phyloP scores from a whole-genome alignment of 805 yeast genomes.

The Debaryomyces hansenii region DNA sequence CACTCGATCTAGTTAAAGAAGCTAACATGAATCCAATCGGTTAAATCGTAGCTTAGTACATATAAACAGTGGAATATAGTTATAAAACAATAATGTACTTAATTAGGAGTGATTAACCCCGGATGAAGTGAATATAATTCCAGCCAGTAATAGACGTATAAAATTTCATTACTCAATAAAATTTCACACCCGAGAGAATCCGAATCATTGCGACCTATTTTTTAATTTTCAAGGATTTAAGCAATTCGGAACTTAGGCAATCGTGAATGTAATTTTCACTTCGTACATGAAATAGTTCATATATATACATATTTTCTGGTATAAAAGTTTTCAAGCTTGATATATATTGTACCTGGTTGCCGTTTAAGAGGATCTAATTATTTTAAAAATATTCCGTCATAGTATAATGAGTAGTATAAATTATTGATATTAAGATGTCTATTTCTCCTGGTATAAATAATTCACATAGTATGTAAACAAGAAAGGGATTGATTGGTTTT shows the following conservation, averaged over 20 bases:
- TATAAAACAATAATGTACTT: no score
- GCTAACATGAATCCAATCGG: neutral
- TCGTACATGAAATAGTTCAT: neutral
- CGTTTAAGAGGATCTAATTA: neutral
- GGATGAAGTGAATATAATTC: neutral
- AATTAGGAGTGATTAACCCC: no score
- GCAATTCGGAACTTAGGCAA: neutral
- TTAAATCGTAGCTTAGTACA: neutral
- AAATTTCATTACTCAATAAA: neutral
- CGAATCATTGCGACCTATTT: constrained; percentile 1
- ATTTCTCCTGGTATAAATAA: neutral
- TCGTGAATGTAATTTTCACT: neutral
- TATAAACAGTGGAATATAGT: no score
- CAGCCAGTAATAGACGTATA: neutral
- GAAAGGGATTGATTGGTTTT: neutral
- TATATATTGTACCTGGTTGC: neutral
- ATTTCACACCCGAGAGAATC: constrained; percentile 1
- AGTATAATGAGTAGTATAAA: neutral
- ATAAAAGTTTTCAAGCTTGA: neutral
- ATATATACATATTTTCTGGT: neutral
- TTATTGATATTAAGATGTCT: neutral
- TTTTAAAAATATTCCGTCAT: neutral
- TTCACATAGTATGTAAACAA: neutral
- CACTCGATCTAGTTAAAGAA: no score
- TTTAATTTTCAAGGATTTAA: neutral